Base-by-base conservation (phyloP, 2,329 filamentous ascomycete species). In the Fusarium stilboides region DNA sequence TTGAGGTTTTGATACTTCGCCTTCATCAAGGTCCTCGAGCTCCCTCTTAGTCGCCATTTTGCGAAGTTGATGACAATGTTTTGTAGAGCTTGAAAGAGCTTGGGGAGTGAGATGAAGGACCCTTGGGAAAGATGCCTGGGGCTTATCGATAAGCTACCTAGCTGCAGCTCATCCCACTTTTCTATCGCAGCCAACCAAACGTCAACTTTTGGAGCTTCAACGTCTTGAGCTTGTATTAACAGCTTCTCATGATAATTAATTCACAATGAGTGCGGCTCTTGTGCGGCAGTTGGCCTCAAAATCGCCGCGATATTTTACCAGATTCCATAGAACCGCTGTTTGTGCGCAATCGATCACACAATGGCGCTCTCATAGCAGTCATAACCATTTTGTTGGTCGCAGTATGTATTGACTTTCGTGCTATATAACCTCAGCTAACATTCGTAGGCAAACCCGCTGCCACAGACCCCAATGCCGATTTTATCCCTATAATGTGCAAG, bases 1-100 rank as follows among this genome's bases (percentile, higher is more conserved):
- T 20, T 76, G 71, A n/a, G 73, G 72, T 22, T 75, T 74, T 17
- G 62, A 66, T 6, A 58, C 36, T 17, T 78, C 74, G 55, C 70
- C 73, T 8, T 77, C 75, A 15, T 80, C 77, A 7, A 71, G 43
- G 14, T 78, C 76, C 19, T 76, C 71, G 26, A 75, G 59, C 3
- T 76, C 74, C n/a, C 81, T 74, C 66, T 82, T 82, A 12, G 73
- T 59, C 14, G 77, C 70, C 80, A 82, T 82, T 36, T 63, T 19
- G 33, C 17, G 12, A 28, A 15, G 34, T 51, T 28, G 42, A 49
- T 42, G 40, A 46, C 45, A 45, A 42, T 40, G 49, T 40, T 61
- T 52, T 47, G 45, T 44, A 14, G 40, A 64, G 50, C 37, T 68
- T 44, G 45, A 20, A 20, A 54, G 52, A 61, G 56, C 45, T 57